A percentile compares a stretch with the other conserved stretches of the same genome.
Conservation (phyloP, 2,329 filamentous ascomycete genomes). For the Herpotrichia juniperi region DNA sequence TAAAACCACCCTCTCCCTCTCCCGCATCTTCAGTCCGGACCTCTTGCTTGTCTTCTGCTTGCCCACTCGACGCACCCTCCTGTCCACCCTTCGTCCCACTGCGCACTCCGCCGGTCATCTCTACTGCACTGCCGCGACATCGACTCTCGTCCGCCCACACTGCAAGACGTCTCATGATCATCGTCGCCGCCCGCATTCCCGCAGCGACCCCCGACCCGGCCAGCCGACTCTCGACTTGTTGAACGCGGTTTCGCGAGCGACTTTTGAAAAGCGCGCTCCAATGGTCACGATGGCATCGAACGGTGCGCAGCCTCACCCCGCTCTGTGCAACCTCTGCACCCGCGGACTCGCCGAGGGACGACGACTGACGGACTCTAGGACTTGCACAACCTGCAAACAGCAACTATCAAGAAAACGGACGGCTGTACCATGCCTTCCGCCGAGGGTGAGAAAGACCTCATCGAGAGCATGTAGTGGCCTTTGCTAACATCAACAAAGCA, state of each 20-base stretch:
- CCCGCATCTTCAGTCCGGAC: constrained; percentile 4
- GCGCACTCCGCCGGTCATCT: not conserved
- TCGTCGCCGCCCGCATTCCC: constrained; percentile 10
- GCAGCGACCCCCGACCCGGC: constrained; percentile 9
- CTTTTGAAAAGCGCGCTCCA: constrained; percentile 33
- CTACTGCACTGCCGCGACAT: constrained; percentile 3
- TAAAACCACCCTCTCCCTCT: constrained; percentile 26
- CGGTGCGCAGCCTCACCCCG: constrained; percentile 39
- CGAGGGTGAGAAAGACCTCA: not conserved
- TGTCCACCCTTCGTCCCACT: constrained; percentile 4
- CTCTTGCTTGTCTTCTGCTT: not conserved
- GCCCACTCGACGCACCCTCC: constrained; percentile 1
- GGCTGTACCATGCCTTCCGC: constrained; percentile 65
- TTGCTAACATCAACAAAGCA: constrained; percentile 62
- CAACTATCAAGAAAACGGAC: constrained; percentile 68
- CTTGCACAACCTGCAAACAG: constrained; percentile 48
- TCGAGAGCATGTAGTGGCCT: not conserved
- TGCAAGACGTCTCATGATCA: constrained; percentile 27
- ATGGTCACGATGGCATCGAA: constrained; percentile 53
- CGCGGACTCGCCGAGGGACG: not conserved
- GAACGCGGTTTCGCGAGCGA: constrained; percentile 25
- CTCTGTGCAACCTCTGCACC: constrained; percentile 35
- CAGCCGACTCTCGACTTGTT: constrained; percentile 16
- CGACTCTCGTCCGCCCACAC: constrained; percentile 5
- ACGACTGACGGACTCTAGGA: constrained; percentile 24